Evolutionary conservation across 257 asterid species (phyloP), one percentile per base, ranked within the genome.

Genomic region (Knoxia roxburghii): DNA sequence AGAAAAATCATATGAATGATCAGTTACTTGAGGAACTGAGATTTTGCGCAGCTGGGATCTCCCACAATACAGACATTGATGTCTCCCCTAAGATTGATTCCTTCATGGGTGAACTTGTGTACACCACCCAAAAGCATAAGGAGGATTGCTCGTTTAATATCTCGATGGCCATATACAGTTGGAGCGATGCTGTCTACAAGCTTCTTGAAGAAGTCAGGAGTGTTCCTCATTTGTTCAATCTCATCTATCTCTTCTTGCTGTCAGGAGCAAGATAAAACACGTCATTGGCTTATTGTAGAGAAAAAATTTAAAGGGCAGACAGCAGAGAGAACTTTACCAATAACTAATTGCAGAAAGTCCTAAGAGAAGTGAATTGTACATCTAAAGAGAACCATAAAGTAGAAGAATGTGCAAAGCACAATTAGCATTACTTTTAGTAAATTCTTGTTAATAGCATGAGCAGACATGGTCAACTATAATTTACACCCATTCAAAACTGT

Each of bases 51-150:
- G 83, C 99, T 94, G 78, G 99, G 99, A 83, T 94, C 99, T 37
- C 99, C 99, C 73, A 94, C 99, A 26, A 94, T 82, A 70, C 99
- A 94, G 72, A 94, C 97, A 74, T 94, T 94, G 70, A 94, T 94
- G 65, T 94, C 99, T 65, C 99, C 99, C 77, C 99, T 88, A 74
- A 94, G 74, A 75, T 90, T 94, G 86, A 94, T 94, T 73, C 97
- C 97, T 83, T 94, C 99, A 50, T 94, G 96, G 63, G 99, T 94
- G 65, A 82, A 64, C 81, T 94, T 94, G 82, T 94, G 97, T 53
- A 90, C 87, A 24, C 99, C 99, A 63, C 99, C 88, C 95, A 94
- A 84, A 76, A 94, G 96, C 99, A 94, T 90, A 63, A 94, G 96
- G 65, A 94, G 78, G 67, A 94, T 84, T 52, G 99, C 97, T 72